Percentiles rank a stretch among this genome's conserved stretches.
These are phyloP conservation scores for Termitomyces sp. DNA, from an alignment of 768 basidiomycete genomes.

Conservation along the genomic window DNA sequence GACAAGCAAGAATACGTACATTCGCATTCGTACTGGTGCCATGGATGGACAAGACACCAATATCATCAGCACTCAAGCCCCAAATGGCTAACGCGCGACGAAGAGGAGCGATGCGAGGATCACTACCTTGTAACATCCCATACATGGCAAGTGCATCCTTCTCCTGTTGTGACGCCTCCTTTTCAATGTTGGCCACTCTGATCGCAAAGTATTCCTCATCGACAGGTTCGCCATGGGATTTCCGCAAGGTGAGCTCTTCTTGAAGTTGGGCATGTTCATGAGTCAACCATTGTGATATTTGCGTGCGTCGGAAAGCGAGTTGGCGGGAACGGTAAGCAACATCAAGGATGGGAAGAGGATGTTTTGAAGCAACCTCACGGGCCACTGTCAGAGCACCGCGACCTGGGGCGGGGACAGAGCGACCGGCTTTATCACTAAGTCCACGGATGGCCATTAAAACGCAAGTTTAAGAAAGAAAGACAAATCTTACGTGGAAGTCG, in stretches of 20 bases:
- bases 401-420: constrained; percentile 96
- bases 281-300: constrained; percentile 91
- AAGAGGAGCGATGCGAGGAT: constrained; percentile 83
- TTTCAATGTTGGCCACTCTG: constrained; percentile 80
- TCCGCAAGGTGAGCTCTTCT: constrained; percentile 65
- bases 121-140: constrained; percentile 89
- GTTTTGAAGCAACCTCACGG: constrained; percentile 73
- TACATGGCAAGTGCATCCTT: constrained; percentile 89
- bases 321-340: constrained; percentile 89
- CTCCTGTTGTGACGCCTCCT: constrained; percentile 88
- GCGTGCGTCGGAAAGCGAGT: constrained; percentile 89
- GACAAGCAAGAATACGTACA: constrained; percentile 26
- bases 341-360: constrained; percentile 76
- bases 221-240: constrained; percentile 40
- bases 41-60: constrained; percentile 86
- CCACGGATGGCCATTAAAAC: neutral
- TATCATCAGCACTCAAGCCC: constrained; percentile 90
- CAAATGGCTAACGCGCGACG: constrained; percentile 95
- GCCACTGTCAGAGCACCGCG: constrained; percentile 88
- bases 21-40: constrained; percentile 87
- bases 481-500: constrained; percentile 78
- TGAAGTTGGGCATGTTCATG: constrained; percentile 85
- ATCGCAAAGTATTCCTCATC: constrained; percentile 69
- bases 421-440: constrained; percentile 92
- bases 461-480: neutral